A percentile compares a stretch with the other conserved stretches of the same genome.
Evolutionary conservation across 148 eudicot species (phyloP).

Genomic region (Camellia japonica): DNA sequence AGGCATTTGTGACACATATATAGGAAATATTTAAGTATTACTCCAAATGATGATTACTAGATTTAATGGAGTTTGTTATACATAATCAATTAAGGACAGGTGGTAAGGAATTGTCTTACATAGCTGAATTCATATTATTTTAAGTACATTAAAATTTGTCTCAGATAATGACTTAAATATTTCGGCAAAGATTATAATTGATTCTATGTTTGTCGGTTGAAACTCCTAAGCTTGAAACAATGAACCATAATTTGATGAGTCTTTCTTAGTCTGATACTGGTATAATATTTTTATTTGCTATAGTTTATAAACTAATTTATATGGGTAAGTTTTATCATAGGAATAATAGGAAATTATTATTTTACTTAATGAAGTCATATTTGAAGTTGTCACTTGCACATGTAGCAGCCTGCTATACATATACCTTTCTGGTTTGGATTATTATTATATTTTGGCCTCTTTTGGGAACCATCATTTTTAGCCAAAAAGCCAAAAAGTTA

Average conservation of each 20-base stretch:
- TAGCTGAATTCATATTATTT: not conserved
- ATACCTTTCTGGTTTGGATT: not conserved
- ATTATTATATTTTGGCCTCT: not conserved
- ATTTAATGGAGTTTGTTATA: not conserved
- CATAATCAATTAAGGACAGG: not conserved
- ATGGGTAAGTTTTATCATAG: too few relatives aligned
- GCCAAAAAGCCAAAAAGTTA: too few relatives aligned
- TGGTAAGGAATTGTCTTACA: not conserved
- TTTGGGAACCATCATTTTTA: too few relatives aligned
- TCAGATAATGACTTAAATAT: not conserved
- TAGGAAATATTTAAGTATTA: not conserved
- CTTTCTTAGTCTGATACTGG: too few relatives aligned
- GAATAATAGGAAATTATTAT: too few relatives aligned
- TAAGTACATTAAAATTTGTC: not conserved
- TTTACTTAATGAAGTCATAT: too few relatives aligned
- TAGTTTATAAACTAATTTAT: not conserved
- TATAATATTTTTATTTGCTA: not conserved
- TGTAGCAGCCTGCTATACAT: too few relatives aligned
- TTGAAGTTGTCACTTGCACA: not conserved
- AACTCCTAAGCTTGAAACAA: not conserved
- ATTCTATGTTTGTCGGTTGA: not conserved
- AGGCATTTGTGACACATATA: not conserved
- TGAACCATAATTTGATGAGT: not conserved
- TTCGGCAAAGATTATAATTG: not conserved
- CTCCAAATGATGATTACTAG: not conserved